phyloP scores from a whole-genome alignment of 306 rosid species.

The Trichosanthes cucumerina region DNA sequence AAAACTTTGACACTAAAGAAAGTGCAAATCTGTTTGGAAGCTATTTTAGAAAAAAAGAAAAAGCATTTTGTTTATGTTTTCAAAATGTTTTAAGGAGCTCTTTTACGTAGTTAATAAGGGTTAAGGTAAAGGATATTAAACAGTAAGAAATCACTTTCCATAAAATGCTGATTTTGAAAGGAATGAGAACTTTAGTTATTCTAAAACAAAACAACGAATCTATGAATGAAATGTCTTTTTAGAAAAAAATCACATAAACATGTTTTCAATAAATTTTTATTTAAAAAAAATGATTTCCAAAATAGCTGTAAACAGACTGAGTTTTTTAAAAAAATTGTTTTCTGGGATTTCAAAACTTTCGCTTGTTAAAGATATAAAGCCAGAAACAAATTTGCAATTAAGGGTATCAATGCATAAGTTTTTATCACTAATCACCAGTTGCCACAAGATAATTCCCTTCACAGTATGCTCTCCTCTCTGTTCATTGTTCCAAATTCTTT shows the following conservation, averaged over 20 bases:
- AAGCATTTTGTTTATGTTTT: background rate
- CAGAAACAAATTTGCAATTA: background rate
- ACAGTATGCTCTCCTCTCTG: background rate
- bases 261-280: background rate
- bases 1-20: background rate
- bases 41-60: background rate
- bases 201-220: background rate
- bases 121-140: background rate
- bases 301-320: background rate
- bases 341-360: background rate
- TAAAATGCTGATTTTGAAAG: background rate
- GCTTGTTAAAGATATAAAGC: background rate
- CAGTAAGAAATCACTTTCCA: background rate
- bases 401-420: background rate
- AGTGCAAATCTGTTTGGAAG: background rate
- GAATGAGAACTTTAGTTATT: background rate
- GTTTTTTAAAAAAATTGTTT: background rate
- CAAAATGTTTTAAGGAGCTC: background rate
- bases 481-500: background rate
- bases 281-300: background rate
- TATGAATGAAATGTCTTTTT: background rate
- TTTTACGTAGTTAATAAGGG: background rate
- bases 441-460: background rate
- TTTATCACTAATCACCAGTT: background rate
- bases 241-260: background rate